A percentile compares a stretch with the other conserved stretches of the same genome.
Conservation (phyloP, 306 rosid genomes). For the Medicago truncatula region MtrunA17r5.0-ANR NC_053042.1:16644001-16644500, state of each 20-base stretch:
- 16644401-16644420: no score
- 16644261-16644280: neutral
- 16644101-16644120: neutral
- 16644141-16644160: neutral
- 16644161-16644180: neutral
- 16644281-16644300: constrained; percentile 25
- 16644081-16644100: neutral
- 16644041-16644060: neutral
- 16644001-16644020: neutral
- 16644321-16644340: constrained; percentile 29
- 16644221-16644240: neutral
- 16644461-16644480: no score
- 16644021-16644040: neutral
- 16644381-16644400: no score
- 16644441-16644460: neutral
- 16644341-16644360: neutral
- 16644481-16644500: no score
- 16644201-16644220: neutral
- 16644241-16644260: neutral
- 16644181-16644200: neutral
- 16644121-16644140: neutral
- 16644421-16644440: no score
- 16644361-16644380: neutral
- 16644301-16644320: constrained; percentile 14
- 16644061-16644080: neutral